Conservation (phyloP, 2,329 filamentous ascomycete species). For the Capronia coronata region DNA sequence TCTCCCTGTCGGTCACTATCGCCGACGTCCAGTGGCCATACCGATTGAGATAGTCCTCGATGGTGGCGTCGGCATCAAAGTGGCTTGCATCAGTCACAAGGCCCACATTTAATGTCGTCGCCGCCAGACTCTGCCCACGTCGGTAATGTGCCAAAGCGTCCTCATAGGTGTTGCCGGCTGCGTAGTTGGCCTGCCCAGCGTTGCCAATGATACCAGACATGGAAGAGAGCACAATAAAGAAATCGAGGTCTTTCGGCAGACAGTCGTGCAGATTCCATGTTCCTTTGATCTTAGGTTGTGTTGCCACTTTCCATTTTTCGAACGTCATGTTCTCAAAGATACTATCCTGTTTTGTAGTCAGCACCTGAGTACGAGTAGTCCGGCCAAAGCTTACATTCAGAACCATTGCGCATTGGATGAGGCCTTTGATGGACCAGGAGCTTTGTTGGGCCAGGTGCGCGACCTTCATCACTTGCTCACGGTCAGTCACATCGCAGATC, state of each 20-base stretch:
- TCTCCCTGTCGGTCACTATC: background rate
- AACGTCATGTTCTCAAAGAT: slow-evolving; percentile 32
- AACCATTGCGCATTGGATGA: slow-evolving; percentile 45
- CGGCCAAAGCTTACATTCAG: slow-evolving; percentile 14
- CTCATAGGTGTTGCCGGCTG: slow-evolving; percentile 35
- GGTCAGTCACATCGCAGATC: slow-evolving; percentile 28
- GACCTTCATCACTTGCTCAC: background rate
- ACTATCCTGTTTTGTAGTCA: slow-evolving; percentile 11
- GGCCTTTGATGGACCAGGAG: background rate
- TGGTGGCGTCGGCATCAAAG: background rate
- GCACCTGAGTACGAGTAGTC: background rate
- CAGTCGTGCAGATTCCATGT: slow-evolving; percentile 32
- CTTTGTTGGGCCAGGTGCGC: background rate
- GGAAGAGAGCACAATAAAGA: slow-evolving; percentile 39
- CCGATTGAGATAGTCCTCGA: background rate
- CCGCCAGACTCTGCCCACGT: slow-evolving; percentile 26
- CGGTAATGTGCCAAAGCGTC: slow-evolving; percentile 33
- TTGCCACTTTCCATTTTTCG: slow-evolving; percentile 31
- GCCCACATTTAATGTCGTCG: slow-evolving; percentile 31
- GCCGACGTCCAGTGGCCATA: background rate
- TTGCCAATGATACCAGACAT: slow-evolving; percentile 41
- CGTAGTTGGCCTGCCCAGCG: slow-evolving; percentile 40
- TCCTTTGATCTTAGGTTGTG: slow-evolving; percentile 33
- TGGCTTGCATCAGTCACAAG: slow-evolving; percentile 26
- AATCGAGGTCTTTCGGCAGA: slow-evolving; percentile 30